Percentiles rank a stretch among this genome's conserved stretches.
phyloP scores from a whole-genome alignment of 805 yeast genomes.

The Pichia cephalocereana region DNA sequence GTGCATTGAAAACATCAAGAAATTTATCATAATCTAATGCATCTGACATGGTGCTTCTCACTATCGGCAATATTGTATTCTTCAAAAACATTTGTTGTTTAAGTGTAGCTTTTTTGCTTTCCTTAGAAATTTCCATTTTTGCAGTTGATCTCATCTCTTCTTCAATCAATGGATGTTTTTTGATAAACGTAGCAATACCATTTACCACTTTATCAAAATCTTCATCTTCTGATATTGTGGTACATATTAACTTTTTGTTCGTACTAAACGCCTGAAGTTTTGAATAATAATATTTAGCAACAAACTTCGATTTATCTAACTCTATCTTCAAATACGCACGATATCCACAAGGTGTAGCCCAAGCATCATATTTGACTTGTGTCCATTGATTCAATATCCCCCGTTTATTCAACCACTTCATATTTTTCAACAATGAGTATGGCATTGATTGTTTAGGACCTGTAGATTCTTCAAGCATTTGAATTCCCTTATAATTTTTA shows the following conservation, averaged over 20 bases:
- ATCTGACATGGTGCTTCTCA: conserved; percentile 13
- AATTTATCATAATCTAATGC: conserved; percentile 17
- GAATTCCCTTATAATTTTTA: conserved; percentile 22
- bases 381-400: conserved; percentile 6
- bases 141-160: background rate
- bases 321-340: conserved; percentile 8
- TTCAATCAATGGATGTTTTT: background rate
- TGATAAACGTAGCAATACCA: background rate
- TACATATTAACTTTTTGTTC: background rate
- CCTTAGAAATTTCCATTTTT: background rate
- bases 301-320: background rate
- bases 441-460: conserved; percentile 8
- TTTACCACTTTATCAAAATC: conserved; percentile 1
- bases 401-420: conserved; percentile 4
- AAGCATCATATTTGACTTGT: conserved; percentile 6
- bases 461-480: conserved; percentile 12
- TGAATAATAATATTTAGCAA: background rate
- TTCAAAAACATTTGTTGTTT: conserved; percentile 7
- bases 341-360: conserved; percentile 5
- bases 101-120: background rate
- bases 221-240: background rate
- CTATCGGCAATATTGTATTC: conserved; percentile 10
- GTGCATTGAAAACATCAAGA: background rate
- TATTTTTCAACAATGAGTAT: conserved; percentile 7
- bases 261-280: background rate